Evolutionary conservation across 495 filamentous ascomycete genomes (phyloP), one percentile per base, ranked within the genome.

Genomic region (Penicillium turbatum): DNA sequence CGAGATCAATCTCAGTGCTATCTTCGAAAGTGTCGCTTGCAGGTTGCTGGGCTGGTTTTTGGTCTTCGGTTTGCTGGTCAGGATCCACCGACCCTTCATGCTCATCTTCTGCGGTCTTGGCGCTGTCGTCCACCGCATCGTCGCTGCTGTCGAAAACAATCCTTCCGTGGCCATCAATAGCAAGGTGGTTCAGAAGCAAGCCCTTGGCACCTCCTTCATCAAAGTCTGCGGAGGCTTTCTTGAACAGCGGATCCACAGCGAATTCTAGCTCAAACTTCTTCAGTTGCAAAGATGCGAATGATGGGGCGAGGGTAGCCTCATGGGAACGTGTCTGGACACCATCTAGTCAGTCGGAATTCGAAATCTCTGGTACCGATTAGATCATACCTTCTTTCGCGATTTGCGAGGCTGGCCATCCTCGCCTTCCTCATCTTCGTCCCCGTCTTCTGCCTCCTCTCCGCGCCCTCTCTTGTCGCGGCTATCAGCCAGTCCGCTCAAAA

Each of bases 121-220:
- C 69, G 19, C 66, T 76, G 9, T 67, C 76, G 60, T 93, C 88
- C 40, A 83, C 81, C 44, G 84, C 79, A 62, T 99, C 95, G 65
- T 99, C 93, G 53, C 90, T 96, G 73, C 91, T 96, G 64, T 97
- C 93, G 60, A 99, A 99, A 19, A 97, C 92, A 56, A 99, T 99
- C 36, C 91, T 80, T 26, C 93, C 93, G 55, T 89, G 79, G 6
- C 83, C 79, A 71, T 99, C 93, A 54, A 99, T 97, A 48, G 90
- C 84, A 13, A 99, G 79, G 69, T 97, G 91, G 67, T 99, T 99
- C 15, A 99, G 76, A 17, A 99, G 76, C 31, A 99, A 78, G 3
- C 93, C 93, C 72, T 97, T 99, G 15, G 95, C 95, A 45, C 93
- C 93, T 21, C 93, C 93, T 73, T 99, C 93, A 63, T 99, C 93